Evolutionary conservation across 108 stramenopile species (phyloP).

Genomic region (Nitzschia inconspicua): DNA sequence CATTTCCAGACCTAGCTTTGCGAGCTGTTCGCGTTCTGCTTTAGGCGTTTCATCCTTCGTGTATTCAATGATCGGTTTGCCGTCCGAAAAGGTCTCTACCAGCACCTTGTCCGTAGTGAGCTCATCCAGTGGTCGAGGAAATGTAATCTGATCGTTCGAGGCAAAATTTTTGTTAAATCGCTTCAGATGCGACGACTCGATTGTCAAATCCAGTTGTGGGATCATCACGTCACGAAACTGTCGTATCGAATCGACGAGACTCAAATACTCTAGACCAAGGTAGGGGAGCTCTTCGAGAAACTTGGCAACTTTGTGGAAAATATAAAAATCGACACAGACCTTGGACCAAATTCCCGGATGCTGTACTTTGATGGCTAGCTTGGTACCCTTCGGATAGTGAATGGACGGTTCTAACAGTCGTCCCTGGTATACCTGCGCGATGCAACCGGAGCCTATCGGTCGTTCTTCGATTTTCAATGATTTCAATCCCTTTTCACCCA

Average conservation of each 20-base stretch:
- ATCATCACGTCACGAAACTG: conserved; percentile 85
- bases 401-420: conserved; percentile 27
- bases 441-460: conserved; percentile 86
- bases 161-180: conserved; percentile 71
- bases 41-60: conserved; percentile 17
- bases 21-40: conserved; percentile 57
- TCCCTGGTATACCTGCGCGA: conserved; percentile 88
- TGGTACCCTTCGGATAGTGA: conserved; percentile 49
- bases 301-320: conserved; percentile 63
- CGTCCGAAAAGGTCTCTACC: conserved; percentile 85
- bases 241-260: conserved; percentile 74
- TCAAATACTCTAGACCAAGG: conserved; percentile 69
- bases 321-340: conserved; percentile 87
- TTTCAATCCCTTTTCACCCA: conserved; percentile 53
- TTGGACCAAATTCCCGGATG: conserved; percentile 84
- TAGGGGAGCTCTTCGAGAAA: conserved; percentile 65
- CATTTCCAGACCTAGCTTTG: conserved; percentile 65
- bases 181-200: conserved; percentile 75
- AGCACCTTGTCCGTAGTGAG: conserved; percentile 66
- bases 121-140: conserved; percentile 73
- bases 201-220: conserved; percentile 81
- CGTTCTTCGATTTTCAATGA: conserved; percentile 34
- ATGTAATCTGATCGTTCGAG: conserved; percentile 57
- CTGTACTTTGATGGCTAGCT: conserved; percentile 84
- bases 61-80: conserved; percentile 76